Conservation (phyloP, 2,329 filamentous ascomycete species). For the Paecilomyces variotii region DNA sequence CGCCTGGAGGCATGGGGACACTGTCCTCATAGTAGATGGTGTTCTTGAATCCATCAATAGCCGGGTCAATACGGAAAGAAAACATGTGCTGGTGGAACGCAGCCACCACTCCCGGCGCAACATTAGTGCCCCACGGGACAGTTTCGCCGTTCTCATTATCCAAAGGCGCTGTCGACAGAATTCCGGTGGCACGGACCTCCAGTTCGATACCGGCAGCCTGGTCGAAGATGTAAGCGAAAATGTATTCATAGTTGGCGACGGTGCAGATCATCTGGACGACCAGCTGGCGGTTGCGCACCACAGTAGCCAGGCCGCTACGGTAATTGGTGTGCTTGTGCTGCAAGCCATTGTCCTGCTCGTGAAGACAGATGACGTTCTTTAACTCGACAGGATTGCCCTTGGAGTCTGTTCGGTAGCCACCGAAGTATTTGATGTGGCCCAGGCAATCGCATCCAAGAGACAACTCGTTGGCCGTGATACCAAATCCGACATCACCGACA, state of each 20-base stretch:
- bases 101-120: constrained; percentile 62
- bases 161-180: constrained; percentile 59
- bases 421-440: constrained; percentile 61
- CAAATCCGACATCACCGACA: constrained; percentile 58
- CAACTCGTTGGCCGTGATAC: constrained; percentile 61
- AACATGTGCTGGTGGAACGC: constrained; percentile 72
- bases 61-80: constrained; percentile 56
- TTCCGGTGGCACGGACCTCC: constrained; percentile 62
- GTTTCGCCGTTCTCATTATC: constrained; percentile 51
- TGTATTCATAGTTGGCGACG: constrained; percentile 66
- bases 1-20: constrained; percentile 51
- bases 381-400: constrained; percentile 52
- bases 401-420: constrained; percentile 50
- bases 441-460: constrained; percentile 64
- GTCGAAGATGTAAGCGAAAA: constrained; percentile 64
- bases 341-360: constrained; percentile 63
- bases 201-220: constrained; percentile 60
- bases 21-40: constrained; percentile 51
- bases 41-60: constrained; percentile 50
- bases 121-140: constrained; percentile 60
- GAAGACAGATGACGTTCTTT: constrained; percentile 62
- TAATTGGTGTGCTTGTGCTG: constrained; percentile 68
- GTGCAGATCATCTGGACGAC: constrained; percentile 65
- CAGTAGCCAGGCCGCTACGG: constrained; percentile 54
- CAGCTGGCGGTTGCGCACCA: constrained; percentile 56